Evolutionary conservation across 345 rosid species (phyloP), one percentile per base, ranked within the genome.

Genomic region (Sonneratia caseolaris): DNA sequence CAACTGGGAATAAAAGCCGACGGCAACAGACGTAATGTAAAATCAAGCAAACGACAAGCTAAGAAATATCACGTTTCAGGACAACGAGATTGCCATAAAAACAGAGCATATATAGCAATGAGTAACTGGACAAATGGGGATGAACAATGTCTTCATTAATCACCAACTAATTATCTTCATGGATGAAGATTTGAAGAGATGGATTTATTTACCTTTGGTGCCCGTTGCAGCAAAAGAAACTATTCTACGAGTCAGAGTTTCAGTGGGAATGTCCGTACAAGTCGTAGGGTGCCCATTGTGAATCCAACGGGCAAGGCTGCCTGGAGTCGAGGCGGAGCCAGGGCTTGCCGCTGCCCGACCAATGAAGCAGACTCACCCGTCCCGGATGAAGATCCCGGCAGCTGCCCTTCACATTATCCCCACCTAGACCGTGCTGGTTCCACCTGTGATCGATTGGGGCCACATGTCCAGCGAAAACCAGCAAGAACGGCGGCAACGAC

Each of bases 291-390:
- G 87, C 82, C 96, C 96, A 89, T 0, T 86, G 75, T 9, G 79
- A 81, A 35, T 89, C 96, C 24, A 89, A 78, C 2, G 92, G 92
- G 74, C 96, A 89, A 27, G 92, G 82, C 53, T 78, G 79, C 77
- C 83, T 81, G 0, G 96, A 83, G 74, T 86, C 92, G 12, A 89
- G 85, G 79, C 96, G 79, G 61, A 84, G 76, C 96, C 96, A 89
- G 10, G 92, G 96, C 78, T 89, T 89, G 57, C 96, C 96, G 74
- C 90, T 86, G 64, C 96, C 96, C 16, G 96, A 89, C 96, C 96
- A 89, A 76, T 89, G 96, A 45, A 89, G 75, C 51, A 89, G 82
- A 71, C 96, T 89, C 37, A 86, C 89, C 15, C 92, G 90, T 70
- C 96, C 96, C 10, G 92, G 86, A 69, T 89, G 96, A 70, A 89